phyloP scores from a whole-genome alignment of 1,284 basidiomycete genomes.

The Apiotrichum gracile region DNA sequence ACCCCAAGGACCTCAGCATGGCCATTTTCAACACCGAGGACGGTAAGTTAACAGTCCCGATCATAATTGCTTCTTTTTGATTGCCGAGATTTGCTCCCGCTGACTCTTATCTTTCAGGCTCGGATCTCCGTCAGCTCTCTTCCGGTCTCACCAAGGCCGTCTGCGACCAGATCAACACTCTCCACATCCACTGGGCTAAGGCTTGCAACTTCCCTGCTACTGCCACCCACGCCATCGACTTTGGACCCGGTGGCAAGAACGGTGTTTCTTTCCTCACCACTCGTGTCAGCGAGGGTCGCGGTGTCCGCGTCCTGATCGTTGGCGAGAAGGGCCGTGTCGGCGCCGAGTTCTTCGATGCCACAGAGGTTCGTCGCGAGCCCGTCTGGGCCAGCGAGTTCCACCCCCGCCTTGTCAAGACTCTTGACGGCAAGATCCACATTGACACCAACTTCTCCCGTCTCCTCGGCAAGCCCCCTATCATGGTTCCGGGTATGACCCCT shows the following conservation, averaged over 20 bases:
- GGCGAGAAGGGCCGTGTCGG: conserved; percentile 81
- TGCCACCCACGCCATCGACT: conserved; percentile 92
- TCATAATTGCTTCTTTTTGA: background rate
- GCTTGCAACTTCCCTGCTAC: conserved; percentile 81
- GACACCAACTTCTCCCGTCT: conserved; percentile 96
- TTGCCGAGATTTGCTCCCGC: conserved; percentile 11
- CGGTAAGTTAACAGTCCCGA: conserved; percentile 53
- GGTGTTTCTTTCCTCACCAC: conserved; percentile 89
- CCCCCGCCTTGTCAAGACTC: conserved; percentile 80
- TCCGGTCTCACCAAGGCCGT: conserved; percentile 72
- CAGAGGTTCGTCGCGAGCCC: conserved; percentile 66
- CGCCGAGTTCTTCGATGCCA: conserved; percentile 72
- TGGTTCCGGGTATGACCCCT: conserved; percentile 98
- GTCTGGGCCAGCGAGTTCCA: conserved; percentile 88
- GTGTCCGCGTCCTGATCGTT: conserved; percentile 77
- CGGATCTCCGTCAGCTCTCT: conserved; percentile 64
- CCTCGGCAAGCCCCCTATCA: conserved; percentile 90
- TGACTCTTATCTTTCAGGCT: conserved; percentile 55
- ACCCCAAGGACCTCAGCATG: conserved; percentile 65
- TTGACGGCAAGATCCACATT: conserved; percentile 81
- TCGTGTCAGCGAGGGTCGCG: conserved; percentile 85
- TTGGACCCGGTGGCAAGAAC: conserved; percentile 88
- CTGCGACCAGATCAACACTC: conserved; percentile 87
- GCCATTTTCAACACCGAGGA: conserved; percentile 89
- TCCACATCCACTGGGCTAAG: conserved; percentile 85